phyloP scores from a whole-genome alignment of 805 yeast genomes.

The Spathaspora girioi region DNA sequence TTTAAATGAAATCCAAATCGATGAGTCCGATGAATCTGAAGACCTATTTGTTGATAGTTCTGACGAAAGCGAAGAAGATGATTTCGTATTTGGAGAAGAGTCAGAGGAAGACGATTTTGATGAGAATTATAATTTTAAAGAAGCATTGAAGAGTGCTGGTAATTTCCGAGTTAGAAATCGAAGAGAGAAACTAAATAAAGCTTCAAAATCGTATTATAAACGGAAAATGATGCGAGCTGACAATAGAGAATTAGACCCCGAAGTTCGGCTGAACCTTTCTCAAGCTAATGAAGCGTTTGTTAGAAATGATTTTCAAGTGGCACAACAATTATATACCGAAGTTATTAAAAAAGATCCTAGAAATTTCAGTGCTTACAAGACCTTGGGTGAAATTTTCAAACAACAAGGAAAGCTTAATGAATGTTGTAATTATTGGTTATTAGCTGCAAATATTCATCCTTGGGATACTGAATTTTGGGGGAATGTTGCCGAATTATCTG shows the following conservation, averaged over 20 bases:
- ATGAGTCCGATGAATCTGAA: constrained; percentile 5
- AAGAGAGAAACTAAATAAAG: constrained; percentile 24
- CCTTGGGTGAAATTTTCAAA: constrained; percentile 79
- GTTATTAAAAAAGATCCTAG: constrained; percentile 76
- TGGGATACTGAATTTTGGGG: constrained; percentile 79
- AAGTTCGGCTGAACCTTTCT: constrained; percentile 61
- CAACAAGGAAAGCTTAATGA: constrained; percentile 63
- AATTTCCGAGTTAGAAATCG: constrained; percentile 51
- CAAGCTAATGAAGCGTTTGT: constrained; percentile 82
- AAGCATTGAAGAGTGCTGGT: constrained; percentile 65
- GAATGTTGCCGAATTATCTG: constrained; percentile 65
- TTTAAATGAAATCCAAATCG: constrained; percentile 5
- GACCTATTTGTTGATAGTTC: constrained; percentile 5
- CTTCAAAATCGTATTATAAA: constrained; percentile 34
- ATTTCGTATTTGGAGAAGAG: constrained; percentile 14
- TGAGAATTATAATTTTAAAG: constrained; percentile 49
- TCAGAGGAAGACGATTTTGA: constrained; percentile 32
- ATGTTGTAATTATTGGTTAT: constrained; percentile 76
- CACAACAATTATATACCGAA: constrained; percentile 56
- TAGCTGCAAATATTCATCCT: constrained; percentile 76
- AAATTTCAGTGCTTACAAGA: constrained; percentile 80
- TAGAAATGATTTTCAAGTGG: constrained; percentile 52
- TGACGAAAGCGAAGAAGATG: constrained; percentile 6
- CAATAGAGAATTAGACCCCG: constrained; percentile 60
- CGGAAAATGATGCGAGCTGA: constrained; percentile 32